Evolutionary conservation across 2,329 filamentous ascomycete species (phyloP), one percentile per base, ranked within the genome.

Genomic region (Didymosphaeria variabile): DNA sequence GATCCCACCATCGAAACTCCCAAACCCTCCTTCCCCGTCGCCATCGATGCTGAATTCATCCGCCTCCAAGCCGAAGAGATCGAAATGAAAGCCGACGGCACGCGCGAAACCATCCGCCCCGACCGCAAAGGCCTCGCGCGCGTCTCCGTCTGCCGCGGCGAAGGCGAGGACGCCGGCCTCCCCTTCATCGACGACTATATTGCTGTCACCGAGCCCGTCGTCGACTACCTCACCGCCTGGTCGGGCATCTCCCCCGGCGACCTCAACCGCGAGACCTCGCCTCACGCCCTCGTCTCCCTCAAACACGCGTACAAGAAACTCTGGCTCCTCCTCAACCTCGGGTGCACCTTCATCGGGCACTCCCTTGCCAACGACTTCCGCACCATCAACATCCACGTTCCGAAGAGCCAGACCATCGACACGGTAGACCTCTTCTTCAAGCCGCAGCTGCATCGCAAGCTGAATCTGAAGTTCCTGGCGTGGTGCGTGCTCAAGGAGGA

Each of bases 131-230:
- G 94, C 0, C 86, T 99, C 13, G 95, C 94, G n/a, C 88, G 95
- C 62, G 93, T 96, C 1, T 98, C 94, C 0, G 93, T 97, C 1
- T 86, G 98, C 13, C 88, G 96, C 26, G 94, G 94, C 9, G 81
- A 87, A 55, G 94, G 93, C 21, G 85, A 90, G 65, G 82, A 90
- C 42, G 92, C 96, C 76, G 93, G 93, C 0, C 78, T 90, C 0
- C 92, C 95, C 0, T 98, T 98, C 73, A 96, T 99, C 65, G 95
- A 99, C 74, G 95, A 99, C 79, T 99, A 99, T 77, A 97, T 99
- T 64, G 89, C 89, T 34, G 94, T 96, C 71, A 90, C 90, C 62
- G 95, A 98, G 74, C 90, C 91, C 0, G 92, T 99, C 26, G 92
- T 98, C 60, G 95, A 99, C 80, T 97, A 98, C 75, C 84, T 99